Base-by-base conservation (phyloP, 2,329 filamentous ascomycete species). In the Aspergillus pseudoglaucus region DNA sequence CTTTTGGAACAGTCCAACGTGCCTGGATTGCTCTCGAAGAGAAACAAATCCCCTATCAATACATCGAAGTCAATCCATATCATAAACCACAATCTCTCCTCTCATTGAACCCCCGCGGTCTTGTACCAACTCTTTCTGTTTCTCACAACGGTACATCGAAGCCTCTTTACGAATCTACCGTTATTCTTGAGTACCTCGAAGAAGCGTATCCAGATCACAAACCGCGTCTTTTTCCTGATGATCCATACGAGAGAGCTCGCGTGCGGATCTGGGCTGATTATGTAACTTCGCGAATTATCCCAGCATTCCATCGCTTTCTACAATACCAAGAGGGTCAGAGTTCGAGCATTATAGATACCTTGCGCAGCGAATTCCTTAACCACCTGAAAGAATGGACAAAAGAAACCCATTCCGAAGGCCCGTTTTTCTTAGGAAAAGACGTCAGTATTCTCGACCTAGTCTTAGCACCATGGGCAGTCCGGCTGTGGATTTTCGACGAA, bases 41-140 rank as follows among this genome's bases (percentile, higher is more conserved):
- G 63, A 90, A 90, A 65, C 68, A 75, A 2, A 84, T 89, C 25
- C 78, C 80, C 14, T 84, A 90, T 63, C 82, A 90, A 68, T 88
- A 88, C 64, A 75, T 87, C 53, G 84, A 88, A 71, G 83, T 89
- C 50, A 89, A 90, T 65, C 87, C 87, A 0, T 90, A 90, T 72
- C 73, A 83, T 65, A 90, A 90, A 60, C 81, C 80, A 0, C 67
- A 78, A 3, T 81, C 78, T 1, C 83, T 90, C 23, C 73, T 90
- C 18, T 74, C 76, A 7, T 73, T 90, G 53, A 91, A 91, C 60
- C 87, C 87, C 0, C 79, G 85, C 10, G 87, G 87, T 1, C 74
- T 90, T 1, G 83, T 90, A 1, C 88, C 87, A 0, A 89, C 86
- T 0, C 73, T 90, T 1, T 76, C 60, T 45, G 52, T 55, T 42